Evolutionary conservation across 2,329 filamentous ascomycete genomes (phyloP).

Genomic region (Leptographium procerum): DNA sequence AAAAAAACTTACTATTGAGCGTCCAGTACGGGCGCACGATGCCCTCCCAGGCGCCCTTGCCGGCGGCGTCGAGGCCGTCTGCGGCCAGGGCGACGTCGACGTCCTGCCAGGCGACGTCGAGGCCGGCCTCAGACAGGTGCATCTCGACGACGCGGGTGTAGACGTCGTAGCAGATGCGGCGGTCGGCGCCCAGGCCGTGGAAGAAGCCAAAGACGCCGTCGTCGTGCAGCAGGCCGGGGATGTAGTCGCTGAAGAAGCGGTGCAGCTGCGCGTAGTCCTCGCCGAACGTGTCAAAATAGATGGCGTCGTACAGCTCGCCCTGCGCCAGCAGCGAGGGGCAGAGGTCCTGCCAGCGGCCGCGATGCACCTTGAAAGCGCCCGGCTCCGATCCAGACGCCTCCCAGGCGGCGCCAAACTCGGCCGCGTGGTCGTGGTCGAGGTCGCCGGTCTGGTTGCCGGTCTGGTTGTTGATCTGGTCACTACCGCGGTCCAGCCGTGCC

Average conservation of each 20-base stretch:
- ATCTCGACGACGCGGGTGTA: constrained; percentile 88
- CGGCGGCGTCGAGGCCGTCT: constrained; percentile 49
- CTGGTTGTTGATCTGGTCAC: too few relatives aligned
- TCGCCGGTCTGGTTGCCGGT: constrained; percentile 44
- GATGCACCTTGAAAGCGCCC: constrained; percentile 62
- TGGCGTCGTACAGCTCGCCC: constrained; percentile 66
- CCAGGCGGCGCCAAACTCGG: constrained; percentile 41
- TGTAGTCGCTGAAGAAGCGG: constrained; percentile 77
- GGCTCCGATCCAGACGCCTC: constrained; percentile 42
- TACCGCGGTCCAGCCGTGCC: constrained; percentile 39
- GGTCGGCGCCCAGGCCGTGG: constrained; percentile 84
- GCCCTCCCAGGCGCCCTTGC: constrained; percentile 73
- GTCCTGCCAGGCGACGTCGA: constrained; percentile 80
- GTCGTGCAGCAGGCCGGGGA: constrained; percentile 65
- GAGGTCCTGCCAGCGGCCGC: constrained; percentile 72
- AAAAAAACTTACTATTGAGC: constrained; percentile 48
- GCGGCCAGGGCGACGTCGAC: constrained; percentile 64
- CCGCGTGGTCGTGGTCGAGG: constrained; percentile 25
- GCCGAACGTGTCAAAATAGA: constrained; percentile 97
- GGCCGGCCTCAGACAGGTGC: constrained; percentile 76
- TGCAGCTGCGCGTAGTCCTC: constrained; percentile 83
- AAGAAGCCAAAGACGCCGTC: constrained; percentile 75
- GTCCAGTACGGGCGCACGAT: constrained; percentile 86
- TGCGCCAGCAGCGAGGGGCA: constrained; percentile 55
- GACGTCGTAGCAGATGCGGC: constrained; percentile 89